Conservation (phyloP, 1,284 basidiomycete species). For the Moniliella sp. region DNA sequence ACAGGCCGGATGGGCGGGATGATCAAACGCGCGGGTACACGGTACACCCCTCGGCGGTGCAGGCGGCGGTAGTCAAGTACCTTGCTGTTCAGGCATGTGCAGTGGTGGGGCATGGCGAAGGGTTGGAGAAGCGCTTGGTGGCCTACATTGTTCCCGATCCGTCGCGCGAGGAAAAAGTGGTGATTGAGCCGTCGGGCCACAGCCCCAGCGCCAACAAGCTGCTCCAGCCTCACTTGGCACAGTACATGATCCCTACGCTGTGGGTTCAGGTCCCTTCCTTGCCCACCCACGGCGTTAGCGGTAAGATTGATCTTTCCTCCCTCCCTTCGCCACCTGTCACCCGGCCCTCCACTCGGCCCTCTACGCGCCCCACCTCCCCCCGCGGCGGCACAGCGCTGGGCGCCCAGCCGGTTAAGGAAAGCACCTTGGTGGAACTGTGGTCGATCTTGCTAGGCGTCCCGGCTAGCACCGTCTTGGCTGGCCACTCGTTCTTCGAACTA, state of each 20-base stretch:
- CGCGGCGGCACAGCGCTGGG: conserved; percentile 7
- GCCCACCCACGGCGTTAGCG: conserved; percentile 28
- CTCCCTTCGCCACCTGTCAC: conserved; percentile 14
- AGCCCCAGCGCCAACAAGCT: conserved; percentile 18
- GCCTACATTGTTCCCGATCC: conserved; percentile 19
- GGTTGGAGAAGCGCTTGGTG: conserved; percentile 25
- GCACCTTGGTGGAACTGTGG: conserved; percentile 22
- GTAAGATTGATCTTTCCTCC: conserved; percentile 28
- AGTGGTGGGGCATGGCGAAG: conserved; percentile 23
- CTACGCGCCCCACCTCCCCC: conserved; percentile 9
- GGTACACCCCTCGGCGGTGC: conserved; percentile 21
- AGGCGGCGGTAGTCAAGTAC: conserved; percentile 24
- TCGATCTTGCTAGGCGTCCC: conserved; percentile 22
- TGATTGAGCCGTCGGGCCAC: conserved; percentile 21
- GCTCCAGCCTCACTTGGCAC: conserved; percentile 15
- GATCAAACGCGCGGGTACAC: conserved; percentile 33
- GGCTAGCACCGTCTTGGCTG: conserved; percentile 11
- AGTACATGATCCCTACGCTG: conserved; percentile 30
- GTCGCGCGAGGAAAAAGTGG: conserved; percentile 7
- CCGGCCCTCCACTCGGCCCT: neutral
- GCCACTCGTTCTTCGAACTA: conserved; percentile 29
- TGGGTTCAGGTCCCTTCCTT: conserved; percentile 25
- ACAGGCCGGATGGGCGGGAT: conserved; percentile 29
- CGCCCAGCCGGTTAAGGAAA: conserved; percentile 14
- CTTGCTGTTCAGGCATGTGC: conserved; percentile 24